phyloP scores from a whole-genome alignment of 139 green algal species.

The Asterochloris erici region DNA sequence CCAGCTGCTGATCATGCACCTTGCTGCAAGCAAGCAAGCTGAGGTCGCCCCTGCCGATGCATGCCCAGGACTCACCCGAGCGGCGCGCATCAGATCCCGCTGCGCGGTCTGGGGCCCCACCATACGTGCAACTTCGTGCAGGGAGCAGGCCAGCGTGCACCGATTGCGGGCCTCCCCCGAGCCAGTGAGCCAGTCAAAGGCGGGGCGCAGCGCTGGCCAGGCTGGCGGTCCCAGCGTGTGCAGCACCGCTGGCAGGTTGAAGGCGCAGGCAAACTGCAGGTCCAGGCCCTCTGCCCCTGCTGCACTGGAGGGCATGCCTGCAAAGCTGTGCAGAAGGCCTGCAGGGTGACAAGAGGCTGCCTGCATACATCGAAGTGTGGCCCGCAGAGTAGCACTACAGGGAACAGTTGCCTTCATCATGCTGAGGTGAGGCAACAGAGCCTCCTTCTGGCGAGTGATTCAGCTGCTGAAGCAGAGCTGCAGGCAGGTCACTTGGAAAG shows the following conservation, averaged over 20 bases:
- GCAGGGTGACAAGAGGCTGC: not conserved
- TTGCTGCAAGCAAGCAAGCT: no score
- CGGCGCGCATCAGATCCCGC: conserved; percentile 23
- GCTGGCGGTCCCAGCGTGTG: conserved; percentile 19
- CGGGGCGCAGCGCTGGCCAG: conserved; percentile 30
- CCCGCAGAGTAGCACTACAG: no score
- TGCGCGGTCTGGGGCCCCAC: conserved; percentile 14
- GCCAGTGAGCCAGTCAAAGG: not conserved
- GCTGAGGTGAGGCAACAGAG: no score
- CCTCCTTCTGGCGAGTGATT: no score
- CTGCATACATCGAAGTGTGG: no score
- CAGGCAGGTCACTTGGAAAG: no score
- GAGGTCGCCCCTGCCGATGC: not conserved
- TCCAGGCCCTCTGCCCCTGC: conserved; percentile 19
- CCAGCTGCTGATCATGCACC: no score
- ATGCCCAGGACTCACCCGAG: conserved; percentile 8
- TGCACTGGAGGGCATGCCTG: conserved; percentile 17
- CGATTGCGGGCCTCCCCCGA: not conserved
- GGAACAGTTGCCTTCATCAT: no score
- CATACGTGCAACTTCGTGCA: conserved; percentile 25
- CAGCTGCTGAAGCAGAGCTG: no score
- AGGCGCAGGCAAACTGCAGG: conserved; percentile 35
- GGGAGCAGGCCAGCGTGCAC: conserved; percentile 23
- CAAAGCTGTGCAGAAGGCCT: conserved; percentile 36
- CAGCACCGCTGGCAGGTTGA: conserved; percentile 35